Conservation (phyloP, 1,284 basidiomycete genomes). For the Chondrostereum purpureum region DNA sequence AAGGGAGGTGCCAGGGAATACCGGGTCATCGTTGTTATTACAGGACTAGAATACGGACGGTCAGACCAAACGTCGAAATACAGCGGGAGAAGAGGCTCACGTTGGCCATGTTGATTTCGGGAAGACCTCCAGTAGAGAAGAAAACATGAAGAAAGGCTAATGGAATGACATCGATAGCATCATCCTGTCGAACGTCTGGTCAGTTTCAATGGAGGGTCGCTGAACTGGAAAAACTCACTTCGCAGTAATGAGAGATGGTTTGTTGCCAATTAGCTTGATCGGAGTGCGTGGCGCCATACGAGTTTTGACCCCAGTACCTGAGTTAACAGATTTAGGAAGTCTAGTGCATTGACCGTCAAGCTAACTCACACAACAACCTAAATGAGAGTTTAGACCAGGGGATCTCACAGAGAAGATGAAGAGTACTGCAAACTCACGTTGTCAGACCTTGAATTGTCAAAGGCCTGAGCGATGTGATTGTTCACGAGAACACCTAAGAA, state of each 20-base stretch:
- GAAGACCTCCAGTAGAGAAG: conserved; percentile 47
- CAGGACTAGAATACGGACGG: conserved; percentile 35
- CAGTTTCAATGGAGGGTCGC: no score
- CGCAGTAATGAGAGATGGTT: conserved; percentile 42
- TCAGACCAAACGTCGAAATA: not conserved
- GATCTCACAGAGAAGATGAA: conserved; percentile 2
- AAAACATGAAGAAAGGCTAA: conserved; percentile 56
- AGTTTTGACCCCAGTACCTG: conserved; percentile 48
- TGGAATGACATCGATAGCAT: conserved; percentile 47
- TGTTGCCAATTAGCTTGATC: conserved; percentile 45
- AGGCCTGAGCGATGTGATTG: no score
- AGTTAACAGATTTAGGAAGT: no score
- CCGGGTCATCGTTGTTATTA: conserved; percentile 30
- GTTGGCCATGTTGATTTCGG: conserved; percentile 56
- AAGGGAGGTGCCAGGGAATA: conserved; percentile 50
- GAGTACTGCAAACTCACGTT: conserved; percentile 22
- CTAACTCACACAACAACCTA: no score
- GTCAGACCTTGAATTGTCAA: conserved; percentile 24
- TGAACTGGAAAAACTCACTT: conserved; percentile 23
- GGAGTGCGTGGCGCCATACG: conserved; percentile 46
- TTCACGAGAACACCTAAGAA: no score
- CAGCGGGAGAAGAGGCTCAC: conserved; percentile 24
- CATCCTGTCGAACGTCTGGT: conserved; percentile 32
- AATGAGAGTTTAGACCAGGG: conserved; percentile 19
- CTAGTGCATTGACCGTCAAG: no score